Evolutionary conservation across 352 stramenopile species (phyloP), one percentile per base, ranked within the genome.

Genomic region (Globisporangium paddicum): DNA sequence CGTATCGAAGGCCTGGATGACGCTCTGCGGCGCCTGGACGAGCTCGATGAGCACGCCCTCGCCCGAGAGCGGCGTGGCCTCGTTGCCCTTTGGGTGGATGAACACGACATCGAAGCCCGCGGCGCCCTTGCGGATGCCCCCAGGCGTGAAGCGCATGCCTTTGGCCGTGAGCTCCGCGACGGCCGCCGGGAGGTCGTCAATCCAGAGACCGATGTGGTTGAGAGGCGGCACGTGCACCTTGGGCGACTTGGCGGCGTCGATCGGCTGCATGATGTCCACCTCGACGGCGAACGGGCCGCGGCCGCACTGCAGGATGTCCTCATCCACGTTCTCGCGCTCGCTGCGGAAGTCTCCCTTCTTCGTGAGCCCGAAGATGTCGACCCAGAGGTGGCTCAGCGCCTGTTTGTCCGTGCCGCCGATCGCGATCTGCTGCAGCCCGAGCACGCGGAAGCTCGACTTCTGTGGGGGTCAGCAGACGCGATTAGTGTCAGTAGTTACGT

Each of bases 171-270:
- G 87, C 75, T 96, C 96, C 34, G 94, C 67, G 18, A 99, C 96
- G 16, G 90, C 95, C 18, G 72, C 77, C 40, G 86, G 75, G 14
- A 99, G 71, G 66, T 99, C 83, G 69, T 99, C 96, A 47, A 99
- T 88, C 97, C 96, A 99, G 16, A 99, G 72, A 18, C 97, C 96
- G 66, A 99, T 96, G 73, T 99, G 97, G 82, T 99, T 99, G 48
- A 99, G 81, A 19, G 95, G 76, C 16, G 97, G 97, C 34, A 96
- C 68, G 74, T 99, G 95, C 37, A 99, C 86, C 66, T 96, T 98
- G 37, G 93, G 90, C 55, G 77, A 79, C 68, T 98, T 98, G 58
- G 82, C 72, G 10, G 77, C 63, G 84, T 99, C 93, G 23, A 99
- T 83, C 6, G 96, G 97, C 71, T 98, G 93, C 97, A 99, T 99